Evolutionary conservation across 352 stramenopile species (phyloP).

Genomic region (Phytophthora quininea): DNA sequence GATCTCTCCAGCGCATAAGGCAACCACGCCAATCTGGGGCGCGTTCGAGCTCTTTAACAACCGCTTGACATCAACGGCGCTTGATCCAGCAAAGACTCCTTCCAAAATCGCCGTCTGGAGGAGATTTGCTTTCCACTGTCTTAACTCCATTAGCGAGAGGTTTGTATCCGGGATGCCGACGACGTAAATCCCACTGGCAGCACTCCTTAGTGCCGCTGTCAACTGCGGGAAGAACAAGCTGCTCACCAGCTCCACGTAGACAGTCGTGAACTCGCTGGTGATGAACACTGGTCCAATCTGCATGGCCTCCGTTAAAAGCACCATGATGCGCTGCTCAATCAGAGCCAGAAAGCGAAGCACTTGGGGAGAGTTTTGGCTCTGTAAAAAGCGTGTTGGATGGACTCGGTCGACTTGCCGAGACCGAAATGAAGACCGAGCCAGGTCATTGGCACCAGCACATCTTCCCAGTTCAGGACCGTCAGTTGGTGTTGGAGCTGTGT

Average conservation of each 20-base stretch:
- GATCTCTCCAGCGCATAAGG: conserved; percentile 37
- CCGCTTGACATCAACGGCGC: background rate
- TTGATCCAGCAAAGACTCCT: conserved; percentile 16
- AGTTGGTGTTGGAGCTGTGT: conserved; percentile 14
- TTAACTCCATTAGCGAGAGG: conserved; percentile 43
- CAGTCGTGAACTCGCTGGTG: conserved; percentile 42
- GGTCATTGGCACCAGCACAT: conserved; percentile 49
- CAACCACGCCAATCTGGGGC: conserved; percentile 27
- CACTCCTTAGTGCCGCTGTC: conserved; percentile 32
- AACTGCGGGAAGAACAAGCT: conserved; percentile 57
- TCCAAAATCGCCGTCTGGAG: conserved; percentile 55
- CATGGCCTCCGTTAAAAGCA: conserved; percentile 39
- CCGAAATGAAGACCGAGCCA: conserved; percentile 48
- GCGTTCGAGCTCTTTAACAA: conserved; percentile 3
- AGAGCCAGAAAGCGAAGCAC: conserved; percentile 15
- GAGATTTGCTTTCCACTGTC: conserved; percentile 52
- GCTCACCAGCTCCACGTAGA: conserved; percentile 50
- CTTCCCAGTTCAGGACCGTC: conserved; percentile 59
- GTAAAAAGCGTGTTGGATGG: conserved; percentile 31
- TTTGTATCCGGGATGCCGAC: conserved; percentile 42
- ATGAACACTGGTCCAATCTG: conserved; percentile 47
- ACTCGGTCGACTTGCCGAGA: conserved; percentile 22
- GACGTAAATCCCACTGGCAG: conserved; percentile 47
- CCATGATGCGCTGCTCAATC: conserved; percentile 44
- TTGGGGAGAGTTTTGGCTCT: conserved; percentile 19